A percentile compares a stretch with the other conserved stretches of the same genome.
phyloP scores from a whole-genome alignment of 306 rosid genomes.

The Vicia villosa region DNA sequence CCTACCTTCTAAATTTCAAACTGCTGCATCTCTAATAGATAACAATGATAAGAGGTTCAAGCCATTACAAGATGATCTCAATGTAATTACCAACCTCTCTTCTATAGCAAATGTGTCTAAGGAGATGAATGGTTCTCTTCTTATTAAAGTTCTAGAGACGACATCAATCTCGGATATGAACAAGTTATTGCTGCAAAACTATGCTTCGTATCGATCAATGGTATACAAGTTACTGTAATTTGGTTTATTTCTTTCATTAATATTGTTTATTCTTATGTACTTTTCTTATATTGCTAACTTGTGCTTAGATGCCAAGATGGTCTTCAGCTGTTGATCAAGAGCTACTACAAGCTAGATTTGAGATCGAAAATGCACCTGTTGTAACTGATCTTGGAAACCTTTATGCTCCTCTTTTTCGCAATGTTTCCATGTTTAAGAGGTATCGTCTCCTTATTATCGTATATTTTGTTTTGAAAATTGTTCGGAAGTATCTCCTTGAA shows the following conservation, averaged over 20 bases:
- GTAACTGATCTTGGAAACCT: constrained; percentile 54
- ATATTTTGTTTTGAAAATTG: not conserved
- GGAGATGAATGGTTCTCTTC: constrained; percentile 40
- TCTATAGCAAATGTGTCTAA: constrained; percentile 37
- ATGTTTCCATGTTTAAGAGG: constrained; percentile 82
- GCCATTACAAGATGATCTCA: constrained; percentile 37
- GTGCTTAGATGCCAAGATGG: constrained; percentile 69
- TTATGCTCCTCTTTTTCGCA: constrained; percentile 68
- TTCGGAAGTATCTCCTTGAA: too few species aligned
- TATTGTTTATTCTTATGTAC: constrained; percentile 7
- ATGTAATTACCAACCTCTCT: constrained; percentile 29
- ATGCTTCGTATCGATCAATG: constrained; percentile 50
- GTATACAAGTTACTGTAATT: constrained; percentile 43
- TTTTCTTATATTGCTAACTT: constrained; percentile 37
- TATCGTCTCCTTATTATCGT: constrained; percentile 30
- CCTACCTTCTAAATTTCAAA: constrained; percentile 30
- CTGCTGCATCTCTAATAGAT: constrained; percentile 28
- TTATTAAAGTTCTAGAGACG: constrained; percentile 38
- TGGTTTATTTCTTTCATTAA: constrained; percentile 5
- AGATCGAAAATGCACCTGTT: constrained; percentile 74
- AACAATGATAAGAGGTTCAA: constrained; percentile 44
- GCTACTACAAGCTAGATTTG: constrained; percentile 52
- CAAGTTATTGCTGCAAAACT: constrained; percentile 52
- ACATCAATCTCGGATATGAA: constrained; percentile 73
- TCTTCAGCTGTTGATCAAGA: constrained; percentile 65